Evolutionary conservation across 2,329 filamentous ascomycete genomes (phyloP), one percentile per base, ranked within the genome.

Genomic region (Nakataea oryzae): DNA sequence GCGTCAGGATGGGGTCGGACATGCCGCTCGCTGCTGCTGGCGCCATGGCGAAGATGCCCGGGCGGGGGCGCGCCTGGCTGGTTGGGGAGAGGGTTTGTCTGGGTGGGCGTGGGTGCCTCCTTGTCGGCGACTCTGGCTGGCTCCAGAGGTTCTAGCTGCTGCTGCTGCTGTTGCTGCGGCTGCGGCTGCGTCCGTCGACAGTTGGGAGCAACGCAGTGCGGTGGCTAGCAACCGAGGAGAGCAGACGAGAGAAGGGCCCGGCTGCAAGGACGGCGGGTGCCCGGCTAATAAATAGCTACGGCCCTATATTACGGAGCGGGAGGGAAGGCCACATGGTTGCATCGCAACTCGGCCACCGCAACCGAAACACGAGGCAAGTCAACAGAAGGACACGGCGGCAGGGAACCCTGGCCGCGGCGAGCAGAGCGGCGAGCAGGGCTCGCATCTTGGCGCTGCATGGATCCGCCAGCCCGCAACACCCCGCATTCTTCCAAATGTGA

Each of bases 1-100:
- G 73, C 69, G 75, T 72, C 72, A 76, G 72, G 67, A 69, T 65
- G 58, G 69, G 69, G 58, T 67, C 65, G 2, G 63, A 59, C 9
- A 30, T 59, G 17, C 57, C 57, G 29, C 17, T 54, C 14, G 57
- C 57, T 26, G 58, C 28, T 21, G 7, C 30, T 14, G 32, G 32
- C 11, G 58, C 58, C 24, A 41, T 41, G 24, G 34, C 28, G 58
- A 41, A 24, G 30, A 41, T 41, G 63, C 60, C 21, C 30, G 63
- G 66, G 74, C 74, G 61, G 74, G 61, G 74, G 74, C 50, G 71
- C 71, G 58, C 27, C 30, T 59, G 14, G 13, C 34, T 59, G 58
- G 8, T 50, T 5, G 21, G 41, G 17, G 21, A n/a, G 17, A n/a
- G 17, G 6, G 1, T 50, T 2, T 21, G 34, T 41, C 3, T 41